A percentile compares a stretch with the other conserved stretches of the same genome.
Conservation (phyloP, 2,329 filamentous ascomycete genomes). For the Mariannaea elegans region DNA sequence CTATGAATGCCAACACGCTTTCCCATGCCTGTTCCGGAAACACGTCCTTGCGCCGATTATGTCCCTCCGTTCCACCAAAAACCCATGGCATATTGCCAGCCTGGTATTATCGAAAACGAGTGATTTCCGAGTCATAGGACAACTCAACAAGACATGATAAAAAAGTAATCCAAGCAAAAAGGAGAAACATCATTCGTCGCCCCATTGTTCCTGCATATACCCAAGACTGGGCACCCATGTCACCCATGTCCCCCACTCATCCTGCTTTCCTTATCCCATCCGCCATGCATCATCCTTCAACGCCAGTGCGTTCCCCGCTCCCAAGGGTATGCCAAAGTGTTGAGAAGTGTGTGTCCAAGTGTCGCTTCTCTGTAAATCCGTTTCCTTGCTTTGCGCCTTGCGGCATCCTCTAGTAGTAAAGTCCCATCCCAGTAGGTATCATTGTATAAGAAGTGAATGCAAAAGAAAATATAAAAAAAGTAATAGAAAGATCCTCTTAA, state of each 20-base stretch:
- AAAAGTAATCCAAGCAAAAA: conserved; percentile 19
- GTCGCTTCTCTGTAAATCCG: conserved; percentile 40
- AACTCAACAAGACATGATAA: conserved; percentile 23
- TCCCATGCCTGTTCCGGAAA: conserved; percentile 25
- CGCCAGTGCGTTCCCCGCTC: conserved; percentile 26
- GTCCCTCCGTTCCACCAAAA: conserved; percentile 14
- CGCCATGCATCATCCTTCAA: conserved; percentile 32
- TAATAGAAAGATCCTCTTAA: conserved; percentile 40
- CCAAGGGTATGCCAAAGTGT: conserved; percentile 35
- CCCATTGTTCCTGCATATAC: conserved; percentile 41
- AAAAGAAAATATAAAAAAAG: conserved; percentile 36
- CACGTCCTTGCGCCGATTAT: conserved; percentile 30
- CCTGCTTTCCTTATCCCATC: conserved; percentile 19
- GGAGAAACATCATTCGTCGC: conserved; percentile 27
- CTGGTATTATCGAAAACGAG: conserved; percentile 38
- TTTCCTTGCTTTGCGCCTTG: conserved; percentile 46
- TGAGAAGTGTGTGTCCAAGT: conserved; percentile 43
- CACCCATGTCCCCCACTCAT: conserved; percentile 14
- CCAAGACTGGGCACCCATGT: conserved; percentile 20
- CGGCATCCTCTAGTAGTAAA: conserved; percentile 50
- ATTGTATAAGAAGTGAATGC: conserved; percentile 42
- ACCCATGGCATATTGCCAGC: conserved; percentile 35
- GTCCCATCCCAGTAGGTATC: conserved; percentile 47
- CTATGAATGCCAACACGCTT: background rate
- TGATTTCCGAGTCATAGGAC: conserved; percentile 31